phyloP scores from a whole-genome alignment of 1,284 basidiomycete species.

The Ceratobasidium sp. region DNA sequence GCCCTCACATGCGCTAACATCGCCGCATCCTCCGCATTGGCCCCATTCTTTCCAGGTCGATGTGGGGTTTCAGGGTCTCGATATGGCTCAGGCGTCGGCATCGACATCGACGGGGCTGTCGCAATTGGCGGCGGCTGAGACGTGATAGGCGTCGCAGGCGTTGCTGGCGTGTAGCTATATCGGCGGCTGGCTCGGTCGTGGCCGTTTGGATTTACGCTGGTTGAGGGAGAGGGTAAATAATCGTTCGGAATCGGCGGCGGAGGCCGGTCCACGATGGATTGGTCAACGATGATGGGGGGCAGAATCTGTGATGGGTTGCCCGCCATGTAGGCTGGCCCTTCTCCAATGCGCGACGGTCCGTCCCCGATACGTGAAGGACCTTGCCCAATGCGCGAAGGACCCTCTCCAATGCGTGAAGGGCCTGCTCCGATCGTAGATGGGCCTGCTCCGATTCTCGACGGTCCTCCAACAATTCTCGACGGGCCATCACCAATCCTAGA shows the following conservation, averaged over 20 bases:
- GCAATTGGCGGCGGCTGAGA: background rate
- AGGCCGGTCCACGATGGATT: conserved; percentile 3
- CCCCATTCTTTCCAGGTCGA: background rate
- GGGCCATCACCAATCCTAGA: background rate
- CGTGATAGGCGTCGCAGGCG: conserved; percentile 9
- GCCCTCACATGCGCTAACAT: conserved; percentile 21
- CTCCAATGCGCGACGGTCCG: conserved; percentile 8
- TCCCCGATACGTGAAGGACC: conserved; percentile 3
- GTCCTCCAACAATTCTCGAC: background rate
- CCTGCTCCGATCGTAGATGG: background rate
- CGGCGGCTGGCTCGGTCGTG: background rate
- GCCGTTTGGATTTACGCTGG: background rate
- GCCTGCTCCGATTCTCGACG: background rate
- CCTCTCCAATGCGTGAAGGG: conserved; percentile 17
- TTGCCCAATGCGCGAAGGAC: background rate
- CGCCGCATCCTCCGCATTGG: conserved; percentile 20
- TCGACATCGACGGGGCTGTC: background rate
- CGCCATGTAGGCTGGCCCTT: background rate
- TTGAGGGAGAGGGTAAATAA: background rate
- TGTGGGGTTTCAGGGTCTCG: background rate
- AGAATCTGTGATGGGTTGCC: background rate
- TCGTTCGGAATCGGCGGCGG: conserved; percentile 27
- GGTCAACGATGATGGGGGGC: background rate
- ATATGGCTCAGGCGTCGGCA: conserved; percentile 23
- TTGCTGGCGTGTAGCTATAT: conserved; percentile 21